Evolutionary conservation across 306 rosid species (phyloP).

Genomic region (Sophora flavescens): DNA sequence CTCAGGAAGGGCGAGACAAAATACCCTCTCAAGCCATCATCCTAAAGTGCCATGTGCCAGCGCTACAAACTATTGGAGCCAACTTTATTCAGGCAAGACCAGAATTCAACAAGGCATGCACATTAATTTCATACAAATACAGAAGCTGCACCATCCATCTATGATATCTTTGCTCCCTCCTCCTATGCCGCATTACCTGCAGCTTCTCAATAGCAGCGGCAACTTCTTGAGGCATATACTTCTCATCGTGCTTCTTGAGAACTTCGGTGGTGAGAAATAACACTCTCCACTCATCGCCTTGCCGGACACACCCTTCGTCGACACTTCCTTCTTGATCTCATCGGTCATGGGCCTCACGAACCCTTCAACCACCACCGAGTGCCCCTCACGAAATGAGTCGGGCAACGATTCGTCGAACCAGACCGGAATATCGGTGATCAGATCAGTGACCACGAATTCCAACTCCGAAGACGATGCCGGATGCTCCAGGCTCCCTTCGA

Average conservation of each 20-base stretch:
- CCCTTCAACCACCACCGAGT: conserved; percentile 91
- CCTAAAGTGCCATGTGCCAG: too few species aligned
- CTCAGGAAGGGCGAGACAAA: too few species aligned
- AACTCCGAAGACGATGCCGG: conserved; percentile 76
- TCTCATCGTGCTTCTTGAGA: conserved; percentile 93
- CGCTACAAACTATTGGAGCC: too few species aligned
- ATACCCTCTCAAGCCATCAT: too few species aligned
- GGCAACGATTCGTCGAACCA: conserved; percentile 80
- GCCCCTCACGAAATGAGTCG: conserved; percentile 91
- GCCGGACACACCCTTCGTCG: conserved; percentile 64
- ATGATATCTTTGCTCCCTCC: conserved; percentile 43
- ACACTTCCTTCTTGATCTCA: conserved; percentile 61
- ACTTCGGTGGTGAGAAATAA: conserved; percentile 79
- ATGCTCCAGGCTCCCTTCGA: conserved; percentile 86
- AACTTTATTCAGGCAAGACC: too few species aligned
- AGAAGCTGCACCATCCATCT: conserved; percentile 59
- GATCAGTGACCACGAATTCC: conserved; percentile 90
- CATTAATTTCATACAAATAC: too few species aligned
- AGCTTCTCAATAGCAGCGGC: conserved; percentile 83
- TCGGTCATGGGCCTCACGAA: conserved; percentile 84
- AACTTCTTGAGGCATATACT: conserved; percentile 90
- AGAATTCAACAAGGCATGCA: too few species aligned
- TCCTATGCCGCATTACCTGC: conserved; percentile 27
- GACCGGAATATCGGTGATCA: conserved; percentile 85
- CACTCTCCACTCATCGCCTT: conserved; percentile 78